Evolutionary conservation across 2,329 filamentous ascomycete species (phyloP).

Genomic region (Stachybotrys echinatus): DNA sequence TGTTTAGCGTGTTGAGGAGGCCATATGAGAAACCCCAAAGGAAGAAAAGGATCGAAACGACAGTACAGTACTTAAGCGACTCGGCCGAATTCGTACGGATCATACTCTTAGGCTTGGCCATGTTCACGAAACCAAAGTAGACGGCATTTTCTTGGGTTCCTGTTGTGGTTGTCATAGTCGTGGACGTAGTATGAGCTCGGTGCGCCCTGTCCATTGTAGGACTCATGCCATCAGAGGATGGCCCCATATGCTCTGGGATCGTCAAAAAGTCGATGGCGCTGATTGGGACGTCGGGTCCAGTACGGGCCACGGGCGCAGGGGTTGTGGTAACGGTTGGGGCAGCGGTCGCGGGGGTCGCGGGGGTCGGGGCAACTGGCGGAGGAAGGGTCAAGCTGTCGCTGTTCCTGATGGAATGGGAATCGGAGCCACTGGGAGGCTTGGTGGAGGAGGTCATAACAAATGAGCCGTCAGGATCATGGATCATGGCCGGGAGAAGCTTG

Average conservation of each 20-base stretch:
- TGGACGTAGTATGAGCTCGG: constrained; percentile 12
- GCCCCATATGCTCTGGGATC: constrained; percentile 27
- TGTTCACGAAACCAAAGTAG: constrained; percentile 75
- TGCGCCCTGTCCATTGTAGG: constrained; percentile 1
- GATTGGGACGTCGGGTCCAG: constrained; percentile 21
- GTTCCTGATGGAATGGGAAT: constrained; percentile 17
- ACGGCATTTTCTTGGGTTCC: constrained; percentile 35
- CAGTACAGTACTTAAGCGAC: constrained; percentile 64
- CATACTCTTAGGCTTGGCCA: constrained; percentile 64
- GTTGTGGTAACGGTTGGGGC: constrained; percentile 8
- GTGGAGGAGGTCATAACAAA: constrained; percentile 12
- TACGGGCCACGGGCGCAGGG: background rate
- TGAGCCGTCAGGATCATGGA: constrained; percentile 46
- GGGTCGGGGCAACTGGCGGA: constrained; percentile 15
- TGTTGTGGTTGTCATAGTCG: constrained; percentile 28
- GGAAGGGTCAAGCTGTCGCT: constrained; percentile 17
- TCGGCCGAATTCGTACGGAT: constrained; percentile 58
- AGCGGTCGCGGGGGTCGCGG: constrained; percentile 9
- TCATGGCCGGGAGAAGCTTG: constrained; percentile 51
- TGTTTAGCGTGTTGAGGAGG: constrained; percentile 75
- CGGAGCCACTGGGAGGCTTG: constrained; percentile 24
- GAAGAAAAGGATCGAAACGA: constrained; percentile 79
- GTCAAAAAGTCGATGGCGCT: constrained; percentile 42
- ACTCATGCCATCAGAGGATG: constrained; percentile 7
- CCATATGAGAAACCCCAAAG: constrained; percentile 91